Conservation (phyloP, 441 rosid genomes). For the Pelargonium australe region DNA sequence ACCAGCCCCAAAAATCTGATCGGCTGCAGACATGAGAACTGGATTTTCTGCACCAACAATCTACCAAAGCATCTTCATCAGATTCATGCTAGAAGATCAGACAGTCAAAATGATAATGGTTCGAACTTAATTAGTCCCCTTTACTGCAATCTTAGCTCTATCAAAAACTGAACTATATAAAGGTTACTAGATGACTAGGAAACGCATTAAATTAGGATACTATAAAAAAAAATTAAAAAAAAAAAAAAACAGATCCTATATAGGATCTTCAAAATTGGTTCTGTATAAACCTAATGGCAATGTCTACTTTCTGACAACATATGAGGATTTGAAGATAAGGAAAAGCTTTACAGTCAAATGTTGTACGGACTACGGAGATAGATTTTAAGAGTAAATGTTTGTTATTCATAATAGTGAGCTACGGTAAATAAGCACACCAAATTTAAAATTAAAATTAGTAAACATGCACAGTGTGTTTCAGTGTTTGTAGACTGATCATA, state of each 20-base stretch:
- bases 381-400: too few species aligned
- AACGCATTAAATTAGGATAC: background rate
- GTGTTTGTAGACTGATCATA: too few species aligned
- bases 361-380: too few species aligned
- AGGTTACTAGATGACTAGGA: background rate
- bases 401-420: too few species aligned
- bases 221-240: background rate
- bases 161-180: background rate
- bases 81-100: constrained; percentile 15
- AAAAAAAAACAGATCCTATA: background rate
- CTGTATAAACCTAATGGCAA: background rate
- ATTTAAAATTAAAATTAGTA: too few species aligned
- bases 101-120: background rate
- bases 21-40: constrained; percentile 86
- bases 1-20: constrained; percentile 94
- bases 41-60: constrained; percentile 96
- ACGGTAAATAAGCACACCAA: too few species aligned
- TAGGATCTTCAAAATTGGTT: background rate
- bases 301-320: too few species aligned
- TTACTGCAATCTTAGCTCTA: too few species aligned
- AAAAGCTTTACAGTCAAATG: too few species aligned
- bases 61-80: constrained; percentile 40
- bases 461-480: too few species aligned
- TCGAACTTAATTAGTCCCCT: background rate
- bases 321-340: too few species aligned